Conservation (phyloP, 805 yeast species). For the Saccharomyces kudriavzevii region DNA sequence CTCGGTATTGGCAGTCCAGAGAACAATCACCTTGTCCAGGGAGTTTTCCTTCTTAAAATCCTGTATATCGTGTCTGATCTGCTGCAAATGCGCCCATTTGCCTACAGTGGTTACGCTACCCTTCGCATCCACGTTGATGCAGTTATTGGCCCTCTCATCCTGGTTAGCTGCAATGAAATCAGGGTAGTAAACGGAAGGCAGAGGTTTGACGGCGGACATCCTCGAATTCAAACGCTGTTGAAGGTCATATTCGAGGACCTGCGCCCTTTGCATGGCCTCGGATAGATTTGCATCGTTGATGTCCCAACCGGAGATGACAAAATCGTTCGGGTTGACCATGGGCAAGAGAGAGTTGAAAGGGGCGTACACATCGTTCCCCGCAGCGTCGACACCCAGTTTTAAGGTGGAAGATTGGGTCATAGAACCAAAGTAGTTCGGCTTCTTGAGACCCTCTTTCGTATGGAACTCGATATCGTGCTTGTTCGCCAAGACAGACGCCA, state of each 20-base stretch:
- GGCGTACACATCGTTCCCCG: slow-evolving; percentile 81
- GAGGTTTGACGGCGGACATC: slow-evolving; percentile 55
- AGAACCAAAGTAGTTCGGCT: slow-evolving; percentile 85
- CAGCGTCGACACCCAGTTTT: slow-evolving; percentile 74
- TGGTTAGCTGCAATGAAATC: slow-evolving; percentile 95
- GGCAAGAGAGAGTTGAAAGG: slow-evolving; percentile 89
- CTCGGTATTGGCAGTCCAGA: slow-evolving; percentile 98
- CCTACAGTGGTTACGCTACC: slow-evolving; percentile 40
- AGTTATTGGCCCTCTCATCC: slow-evolving; percentile 82
- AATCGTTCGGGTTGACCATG: slow-evolving; percentile 81
- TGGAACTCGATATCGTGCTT: slow-evolving; percentile 69
- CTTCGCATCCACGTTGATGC: slow-evolving; percentile 45
- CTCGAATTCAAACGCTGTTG: slow-evolving; percentile 65
- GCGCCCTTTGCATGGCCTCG: slow-evolving; percentile 74
- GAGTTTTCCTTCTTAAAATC: slow-evolving; percentile 63
- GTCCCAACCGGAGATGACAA: slow-evolving; percentile 93
- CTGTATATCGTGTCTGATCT: slow-evolving; percentile 72
- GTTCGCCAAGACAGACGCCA: slow-evolving; percentile 80
- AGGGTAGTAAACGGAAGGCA: slow-evolving; percentile 87
- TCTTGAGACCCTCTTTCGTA: slow-evolving; percentile 66
- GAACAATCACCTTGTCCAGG: slow-evolving; percentile 79
- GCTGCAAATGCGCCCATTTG: slow-evolving; percentile 88
- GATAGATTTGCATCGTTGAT: slow-evolving; percentile 64
- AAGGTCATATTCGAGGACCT: slow-evolving; percentile 78
- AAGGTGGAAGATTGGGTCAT: slow-evolving; percentile 90